Conservation (phyloP, 768 basidiomycete species). For the Pisolithus marmoratus region DNA sequence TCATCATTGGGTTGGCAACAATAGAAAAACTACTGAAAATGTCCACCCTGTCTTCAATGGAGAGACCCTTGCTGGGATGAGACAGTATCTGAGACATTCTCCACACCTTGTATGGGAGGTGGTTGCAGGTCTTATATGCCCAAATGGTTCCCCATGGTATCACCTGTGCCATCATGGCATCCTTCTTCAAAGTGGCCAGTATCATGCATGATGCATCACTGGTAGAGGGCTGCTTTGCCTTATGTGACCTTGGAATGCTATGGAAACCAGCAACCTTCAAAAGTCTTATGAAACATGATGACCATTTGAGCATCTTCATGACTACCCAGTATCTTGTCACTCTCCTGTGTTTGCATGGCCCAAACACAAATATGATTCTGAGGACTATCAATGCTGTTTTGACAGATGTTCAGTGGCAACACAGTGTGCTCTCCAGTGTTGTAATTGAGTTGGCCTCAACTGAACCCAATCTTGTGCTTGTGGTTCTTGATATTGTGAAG, state of each 20-base stretch:
- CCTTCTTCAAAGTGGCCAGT: constrained; percentile 43
- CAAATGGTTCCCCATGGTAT: constrained; percentile 29
- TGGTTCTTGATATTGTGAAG: constrained; percentile 30
- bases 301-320: constrained; percentile 6
- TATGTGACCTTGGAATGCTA: constrained; percentile 24
- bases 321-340: constrained; percentile 20
- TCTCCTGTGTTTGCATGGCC: constrained; percentile 23
- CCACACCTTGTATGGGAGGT: constrained; percentile 37
- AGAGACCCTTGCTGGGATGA: background rate
- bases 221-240: constrained; percentile 31
- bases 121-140: constrained; percentile 24
- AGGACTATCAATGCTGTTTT: constrained; percentile 21
- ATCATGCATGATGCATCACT: constrained; percentile 33
- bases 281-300: background rate
- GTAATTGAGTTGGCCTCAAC: constrained; percentile 17
- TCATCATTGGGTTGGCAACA: constrained; percentile 36
- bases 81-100: constrained; percentile 21
- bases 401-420: constrained; percentile 19
- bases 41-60: background rate
- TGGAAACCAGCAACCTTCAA: constrained; percentile 12
- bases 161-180: constrained; percentile 27
- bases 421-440: constrained; percentile 19
- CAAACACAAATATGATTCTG: constrained; percentile 26
- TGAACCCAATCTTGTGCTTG: constrained; percentile 28
- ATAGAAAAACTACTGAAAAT: constrained; percentile 27